These are phyloP conservation scores for Fraxinus baroniana DNA, from an alignment of 305 asterid species.

Conservation along the genomic window DNA sequence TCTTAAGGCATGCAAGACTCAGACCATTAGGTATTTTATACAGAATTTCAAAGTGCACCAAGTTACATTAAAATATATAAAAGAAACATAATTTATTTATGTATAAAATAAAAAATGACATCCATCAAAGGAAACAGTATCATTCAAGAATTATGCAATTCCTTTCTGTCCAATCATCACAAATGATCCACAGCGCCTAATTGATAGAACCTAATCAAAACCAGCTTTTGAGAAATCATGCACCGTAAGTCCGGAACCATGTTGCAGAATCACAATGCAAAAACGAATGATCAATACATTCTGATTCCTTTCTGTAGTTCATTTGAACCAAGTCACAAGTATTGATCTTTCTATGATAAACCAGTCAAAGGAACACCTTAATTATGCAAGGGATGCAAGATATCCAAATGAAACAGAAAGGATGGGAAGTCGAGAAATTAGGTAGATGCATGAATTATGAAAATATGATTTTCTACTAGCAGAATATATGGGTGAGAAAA, in stretches of 20 bases:
- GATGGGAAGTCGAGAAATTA: neutral
- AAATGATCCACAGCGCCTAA: neutral
- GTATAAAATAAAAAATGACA: neutral
- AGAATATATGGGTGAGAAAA: neutral
- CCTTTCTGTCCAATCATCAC: neutral
- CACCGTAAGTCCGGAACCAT: neutral
- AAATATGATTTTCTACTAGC: neutral
- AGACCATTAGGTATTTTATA: neutral
- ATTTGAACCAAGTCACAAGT: neutral
- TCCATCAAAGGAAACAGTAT: neutral
- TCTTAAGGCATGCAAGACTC: conserved; percentile 8
- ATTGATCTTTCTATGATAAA: neutral
- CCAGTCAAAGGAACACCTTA: neutral
- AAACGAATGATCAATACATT: neutral
- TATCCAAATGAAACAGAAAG: neutral
- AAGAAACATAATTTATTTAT: neutral
- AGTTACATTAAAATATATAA: neutral
- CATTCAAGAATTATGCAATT: neutral
- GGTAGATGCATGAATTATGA: neutral
- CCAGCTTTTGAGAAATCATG: conserved; percentile 8
- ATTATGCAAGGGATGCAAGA: neutral
- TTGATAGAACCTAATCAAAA: neutral
- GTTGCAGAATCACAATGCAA: neutral
- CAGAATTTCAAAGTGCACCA: neutral
- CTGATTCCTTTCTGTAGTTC: neutral